A percentile compares a stretch with the other conserved stretches of the same genome.
phyloP scores from a whole-genome alignment of 2,329 filamentous ascomycete species.

The Scopulariopsis brevicaulis region DNA sequence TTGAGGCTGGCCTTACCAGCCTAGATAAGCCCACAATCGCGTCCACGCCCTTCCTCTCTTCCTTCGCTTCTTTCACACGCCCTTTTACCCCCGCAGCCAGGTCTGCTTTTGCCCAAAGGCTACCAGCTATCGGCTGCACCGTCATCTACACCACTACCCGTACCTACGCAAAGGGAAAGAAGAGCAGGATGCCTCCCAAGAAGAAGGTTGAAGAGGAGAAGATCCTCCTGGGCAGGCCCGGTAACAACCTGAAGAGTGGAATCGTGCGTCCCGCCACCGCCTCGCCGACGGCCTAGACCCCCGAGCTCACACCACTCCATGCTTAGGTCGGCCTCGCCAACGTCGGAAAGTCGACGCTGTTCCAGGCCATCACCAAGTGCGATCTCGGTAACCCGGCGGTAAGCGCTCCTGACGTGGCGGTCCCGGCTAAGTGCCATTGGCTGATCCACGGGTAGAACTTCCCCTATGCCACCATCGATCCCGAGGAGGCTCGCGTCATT shows the following conservation, averaged over 20 bases:
- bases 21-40: not conserved
- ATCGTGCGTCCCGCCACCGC: slow-evolving; percentile 54
- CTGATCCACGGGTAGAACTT: slow-evolving; percentile 57
- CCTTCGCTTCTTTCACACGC: slow-evolving; percentile 42
- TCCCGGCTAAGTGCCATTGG: slow-evolving; percentile 4
- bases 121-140: slow-evolving; percentile 30
- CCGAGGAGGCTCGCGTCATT: slow-evolving; percentile 94
- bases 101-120: slow-evolving; percentile 43
- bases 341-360: slow-evolving; percentile 97
- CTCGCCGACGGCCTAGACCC: slow-evolving; percentile 1
- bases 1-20: slow-evolving; percentile 23
- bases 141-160: slow-evolving; percentile 35
- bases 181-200: slow-evolving; percentile 83
- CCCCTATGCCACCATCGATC: slow-evolving; percentile 97
- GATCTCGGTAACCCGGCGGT: slow-evolving; percentile 93
- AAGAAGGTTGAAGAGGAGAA: slow-evolving; percentile 89
- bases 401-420: slow-evolving; percentile 24
- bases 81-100: slow-evolving; percentile 51
- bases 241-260: slow-evolving; percentile 98
- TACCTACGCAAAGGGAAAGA: slow-evolving; percentile 47
- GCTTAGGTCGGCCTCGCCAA: slow-evolving; percentile 90
- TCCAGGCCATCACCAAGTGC: slow-evolving; percentile 99
- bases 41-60: slow-evolving; percentile 8
- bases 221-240: slow-evolving; percentile 87
- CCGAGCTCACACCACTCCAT: slow-evolving; percentile 6